Evolutionary conservation across 257 asterid genomes (phyloP), one percentile per base, ranked within the genome.

Genomic region (Forsythia suspensa): DNA sequence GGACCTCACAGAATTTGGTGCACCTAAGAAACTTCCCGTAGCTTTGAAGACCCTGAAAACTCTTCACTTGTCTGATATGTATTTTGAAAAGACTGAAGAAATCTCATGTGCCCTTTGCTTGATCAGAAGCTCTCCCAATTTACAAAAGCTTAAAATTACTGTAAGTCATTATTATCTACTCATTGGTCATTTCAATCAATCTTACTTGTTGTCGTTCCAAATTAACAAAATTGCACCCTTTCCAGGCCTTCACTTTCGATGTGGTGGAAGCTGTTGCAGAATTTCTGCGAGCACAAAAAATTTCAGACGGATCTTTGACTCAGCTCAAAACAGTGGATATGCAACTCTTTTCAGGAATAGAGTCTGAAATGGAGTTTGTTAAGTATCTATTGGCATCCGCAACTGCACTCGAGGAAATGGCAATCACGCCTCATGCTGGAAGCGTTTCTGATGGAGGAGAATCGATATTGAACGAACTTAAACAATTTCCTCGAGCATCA

Each of bases 331-430:
- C 87, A 1, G 88, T 89, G 8, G 80, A 86, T 57, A 81, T 87
- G 90, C 89, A 84, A 21, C 29, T 86, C n/a, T 89, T 85, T 78
- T 86, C 87, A 0, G 93, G 93, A 59, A 79, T 77, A 7, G 89
- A 88, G 80, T 85, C 90, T 0, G 92, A 88, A 83, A 90, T 90
- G 94, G 92, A 88, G 41, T 88, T 90, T 66, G 86, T 88, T 5
- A 90, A 87, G 20, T 86, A 88, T 75, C 77, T 86, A 67, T 81
- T 90, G 46, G 88, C 91, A 59, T 90, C 90, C 29, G 89, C 92
- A 1, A 84, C 87, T 9, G 83, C 89, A 10, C 91, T 86, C 0
- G 91, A 85, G 81, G 89, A 90, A 81, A 78, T 90, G 80, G 79
- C 84, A 0, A 84, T 90, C 41, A 71, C 87, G 9, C 90, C 89